A percentile compares a stretch with the other conserved stretches of the same genome.
These are phyloP conservation scores for Cladobotryum mycophilum DNA, from an alignment of 2,329 filamentous ascomycete genomes.

Conservation along the genomic window DNA sequence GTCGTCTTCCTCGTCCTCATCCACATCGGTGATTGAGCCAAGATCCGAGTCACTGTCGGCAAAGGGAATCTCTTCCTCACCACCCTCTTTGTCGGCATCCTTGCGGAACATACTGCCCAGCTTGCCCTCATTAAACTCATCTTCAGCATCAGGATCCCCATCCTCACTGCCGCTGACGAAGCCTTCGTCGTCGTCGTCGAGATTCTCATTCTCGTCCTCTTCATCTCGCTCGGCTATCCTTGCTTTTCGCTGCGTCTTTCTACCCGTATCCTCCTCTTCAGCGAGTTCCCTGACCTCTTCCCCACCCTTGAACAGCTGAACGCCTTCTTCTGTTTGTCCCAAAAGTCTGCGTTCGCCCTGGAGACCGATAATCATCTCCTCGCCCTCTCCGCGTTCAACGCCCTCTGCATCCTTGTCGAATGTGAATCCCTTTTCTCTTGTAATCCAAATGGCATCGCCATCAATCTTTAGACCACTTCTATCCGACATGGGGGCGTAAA, in stretches of 20 bases:
- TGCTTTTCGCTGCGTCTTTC: slow-evolving; percentile 53
- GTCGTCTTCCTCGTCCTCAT: slow-evolving; percentile 38
- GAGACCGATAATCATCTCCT: slow-evolving; percentile 86
- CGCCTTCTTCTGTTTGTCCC: slow-evolving; percentile 73
- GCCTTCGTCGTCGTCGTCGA: slow-evolving; percentile 52
- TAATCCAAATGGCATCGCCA: slow-evolving; percentile 92
- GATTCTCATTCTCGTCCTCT: slow-evolving; percentile 45
- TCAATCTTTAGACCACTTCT: slow-evolving; percentile 94
- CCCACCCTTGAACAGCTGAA: slow-evolving; percentile 80
- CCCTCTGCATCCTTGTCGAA: slow-evolving; percentile 64
- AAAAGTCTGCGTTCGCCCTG: slow-evolving; percentile 77
- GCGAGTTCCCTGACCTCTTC: slow-evolving; percentile 56
- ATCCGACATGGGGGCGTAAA: slow-evolving; percentile 98
- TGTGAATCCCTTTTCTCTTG: slow-evolving; percentile 62
- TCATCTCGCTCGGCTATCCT: slow-evolving; percentile 55
- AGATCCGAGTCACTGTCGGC: slow-evolving; percentile 96
- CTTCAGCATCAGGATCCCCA: slow-evolving; percentile 45
- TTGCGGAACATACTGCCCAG: slow-evolving; percentile 56
- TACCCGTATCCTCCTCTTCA: slow-evolving; percentile 49
- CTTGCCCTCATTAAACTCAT: slow-evolving; percentile 53
- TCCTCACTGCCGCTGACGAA: slow-evolving; percentile 49
- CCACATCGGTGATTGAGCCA: slow-evolving; percentile 66
- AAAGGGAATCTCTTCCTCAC: slow-evolving; percentile 73
- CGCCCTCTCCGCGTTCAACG: slow-evolving; percentile 79
- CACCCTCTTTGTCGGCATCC: slow-evolving; percentile 43